Evolutionary conservation across 164 flowering plant species (phyloP).

Genomic region (Platanus orientalis): DNA sequence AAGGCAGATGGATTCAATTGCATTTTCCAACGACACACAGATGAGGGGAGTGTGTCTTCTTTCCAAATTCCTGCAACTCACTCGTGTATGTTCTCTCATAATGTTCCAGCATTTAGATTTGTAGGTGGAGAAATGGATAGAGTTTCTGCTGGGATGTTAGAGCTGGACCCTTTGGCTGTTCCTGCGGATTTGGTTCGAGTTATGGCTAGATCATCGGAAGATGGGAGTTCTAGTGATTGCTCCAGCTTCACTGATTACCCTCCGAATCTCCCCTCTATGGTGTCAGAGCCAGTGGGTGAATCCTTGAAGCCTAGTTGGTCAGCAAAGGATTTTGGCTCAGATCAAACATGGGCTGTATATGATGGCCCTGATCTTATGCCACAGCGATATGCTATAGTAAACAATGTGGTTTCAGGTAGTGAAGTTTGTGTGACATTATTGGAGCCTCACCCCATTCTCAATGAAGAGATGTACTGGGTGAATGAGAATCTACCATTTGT

Average conservation of each 20-base stretch:
- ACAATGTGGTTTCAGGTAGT: slow-evolving; percentile 25
- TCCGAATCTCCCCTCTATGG: slow-evolving; percentile 1
- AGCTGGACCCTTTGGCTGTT: too few species aligned
- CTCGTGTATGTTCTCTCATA: too few species aligned
- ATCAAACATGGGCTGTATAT: slow-evolving; percentile 52
- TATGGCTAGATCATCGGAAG: background rate
- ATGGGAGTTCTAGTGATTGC: slow-evolving; percentile 1
- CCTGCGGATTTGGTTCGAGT: background rate
- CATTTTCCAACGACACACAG: too few species aligned
- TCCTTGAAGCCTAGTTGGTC: slow-evolving; percentile 16
- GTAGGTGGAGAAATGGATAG: too few species aligned
- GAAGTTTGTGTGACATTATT: slow-evolving; percentile 32
- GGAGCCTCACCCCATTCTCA: slow-evolving; percentile 31
- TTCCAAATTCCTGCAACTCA: too few species aligned
- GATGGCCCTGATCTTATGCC: slow-evolving; percentile 43
- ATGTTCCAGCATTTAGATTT: too few species aligned
- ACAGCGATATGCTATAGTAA: slow-evolving; percentile 27
- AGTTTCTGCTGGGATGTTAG: too few species aligned
- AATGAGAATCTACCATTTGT: slow-evolving; percentile 29
- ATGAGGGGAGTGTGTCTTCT: too few species aligned
- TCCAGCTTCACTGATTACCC: background rate
- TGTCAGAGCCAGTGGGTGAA: slow-evolving; percentile 1
- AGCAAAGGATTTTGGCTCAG: slow-evolving; percentile 23
- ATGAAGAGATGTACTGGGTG: slow-evolving; percentile 26
- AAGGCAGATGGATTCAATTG: too few species aligned